Evolutionary conservation across 2,329 filamentous ascomycete species (phyloP).

Genomic region (Mycosphaerella sp.): DNA sequence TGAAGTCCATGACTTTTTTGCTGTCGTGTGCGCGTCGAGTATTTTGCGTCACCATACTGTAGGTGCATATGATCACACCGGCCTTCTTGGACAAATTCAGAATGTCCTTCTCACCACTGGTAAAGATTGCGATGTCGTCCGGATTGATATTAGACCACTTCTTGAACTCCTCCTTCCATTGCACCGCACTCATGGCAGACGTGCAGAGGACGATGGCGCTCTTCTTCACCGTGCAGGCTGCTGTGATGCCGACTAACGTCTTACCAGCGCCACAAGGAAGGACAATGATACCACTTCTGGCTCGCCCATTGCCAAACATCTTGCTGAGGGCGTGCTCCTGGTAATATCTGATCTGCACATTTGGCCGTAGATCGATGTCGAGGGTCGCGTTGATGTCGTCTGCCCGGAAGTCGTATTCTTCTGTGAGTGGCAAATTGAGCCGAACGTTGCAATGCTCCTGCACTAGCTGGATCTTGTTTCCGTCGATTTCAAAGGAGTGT

Average conservation of each 20-base stretch:
- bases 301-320: constrained; percentile 98
- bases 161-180: constrained; percentile 93
- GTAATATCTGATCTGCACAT: constrained; percentile 85
- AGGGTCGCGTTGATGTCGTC: constrained; percentile 84
- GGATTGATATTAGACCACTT: constrained; percentile 99
- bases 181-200: constrained; percentile 94
- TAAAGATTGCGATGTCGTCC: constrained; percentile 90
- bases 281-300: constrained; percentile 96
- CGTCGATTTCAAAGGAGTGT: constrained; percentile 86
- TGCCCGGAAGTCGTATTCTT: constrained; percentile 96
- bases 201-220: constrained; percentile 92
- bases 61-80: constrained; percentile 94
- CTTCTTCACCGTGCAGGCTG: constrained; percentile 96
- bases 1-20: constrained; percentile 95
- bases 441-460: constrained; percentile 77
- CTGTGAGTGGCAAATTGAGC: constrained; percentile 78
- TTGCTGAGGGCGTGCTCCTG: constrained; percentile 97
- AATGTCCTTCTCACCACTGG: constrained; percentile 79
- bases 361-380: constrained; percentile 86
- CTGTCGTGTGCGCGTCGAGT: constrained; percentile 84
- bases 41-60: constrained; percentile 96
- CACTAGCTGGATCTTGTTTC: constrained; percentile 74
- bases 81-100: constrained; percentile 69
- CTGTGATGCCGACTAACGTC: constrained; percentile 95
- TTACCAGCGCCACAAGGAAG: constrained; percentile 95